Conservation (phyloP, 108 stramenopile species). For the Conticribra guillardii region DNA sequence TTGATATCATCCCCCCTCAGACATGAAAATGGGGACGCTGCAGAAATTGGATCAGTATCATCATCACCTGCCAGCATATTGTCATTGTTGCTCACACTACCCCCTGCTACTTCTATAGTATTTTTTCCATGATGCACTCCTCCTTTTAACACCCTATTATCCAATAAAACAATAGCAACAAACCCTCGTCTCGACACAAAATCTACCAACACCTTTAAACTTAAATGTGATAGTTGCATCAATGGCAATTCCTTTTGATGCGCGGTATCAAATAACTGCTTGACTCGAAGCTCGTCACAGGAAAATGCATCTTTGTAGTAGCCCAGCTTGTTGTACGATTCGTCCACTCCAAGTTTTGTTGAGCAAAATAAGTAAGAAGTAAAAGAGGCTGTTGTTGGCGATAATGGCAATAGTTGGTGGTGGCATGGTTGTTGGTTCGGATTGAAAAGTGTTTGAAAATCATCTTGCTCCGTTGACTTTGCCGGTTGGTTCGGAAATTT, state of each 20-base stretch:
- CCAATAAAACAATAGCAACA: constrained; percentile 74
- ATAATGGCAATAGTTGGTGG: neutral
- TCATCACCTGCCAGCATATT: neutral
- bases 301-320: constrained; percentile 73
- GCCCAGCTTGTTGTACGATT: constrained; percentile 48
- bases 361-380: constrained; percentile 42
- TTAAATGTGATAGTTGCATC: constrained; percentile 30
- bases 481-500: neutral
- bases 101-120: neutral
- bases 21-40: neutral
- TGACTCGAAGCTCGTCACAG: constrained; percentile 59
- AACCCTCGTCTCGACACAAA: constrained; percentile 55
- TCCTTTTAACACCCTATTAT: constrained; percentile 53
- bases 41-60: neutral
- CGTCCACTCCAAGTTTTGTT: constrained; percentile 56
- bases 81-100: neutral
- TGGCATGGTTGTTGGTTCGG: neutral
- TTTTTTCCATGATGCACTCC: neutral
- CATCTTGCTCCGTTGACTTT: neutral
- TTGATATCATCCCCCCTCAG: neutral
- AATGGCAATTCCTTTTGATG: constrained; percentile 27
- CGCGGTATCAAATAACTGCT: constrained; percentile 34
- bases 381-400: constrained; percentile 13
- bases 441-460: too few species aligned
- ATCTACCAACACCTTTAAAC: constrained; percentile 49